Conservation (phyloP, 768 basidiomycete genomes). For the Podaxis sp. region DNA sequence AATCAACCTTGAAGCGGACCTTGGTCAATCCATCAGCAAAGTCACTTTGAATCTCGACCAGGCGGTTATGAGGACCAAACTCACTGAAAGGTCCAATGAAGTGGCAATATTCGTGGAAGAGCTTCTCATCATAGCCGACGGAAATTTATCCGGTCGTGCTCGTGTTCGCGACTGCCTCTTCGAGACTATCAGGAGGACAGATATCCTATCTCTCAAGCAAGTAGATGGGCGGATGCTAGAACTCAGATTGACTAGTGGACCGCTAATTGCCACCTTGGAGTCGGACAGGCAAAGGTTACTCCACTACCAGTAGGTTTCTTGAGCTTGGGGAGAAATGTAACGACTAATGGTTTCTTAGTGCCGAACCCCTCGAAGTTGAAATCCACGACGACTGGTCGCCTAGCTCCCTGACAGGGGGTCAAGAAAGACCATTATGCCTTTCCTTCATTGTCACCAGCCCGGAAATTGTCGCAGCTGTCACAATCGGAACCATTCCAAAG, state of each 20-base stretch:
- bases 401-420: slow-evolving; percentile 37
- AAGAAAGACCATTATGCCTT: slow-evolving; percentile 56
- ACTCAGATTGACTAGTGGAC: slow-evolving; percentile 72
- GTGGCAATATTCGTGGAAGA: slow-evolving; percentile 64
- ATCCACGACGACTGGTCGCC: slow-evolving; percentile 83
- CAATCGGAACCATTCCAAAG: slow-evolving; percentile 76
- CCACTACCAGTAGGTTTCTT: slow-evolving; percentile 65
- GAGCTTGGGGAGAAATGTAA: not conserved
- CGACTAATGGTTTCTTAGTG: slow-evolving; percentile 38
- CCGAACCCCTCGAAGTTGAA: slow-evolving; percentile 73
- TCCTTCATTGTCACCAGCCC: slow-evolving; percentile 76
- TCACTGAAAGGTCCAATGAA: slow-evolving; percentile 62
- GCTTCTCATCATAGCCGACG: slow-evolving; percentile 66
- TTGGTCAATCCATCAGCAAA: slow-evolving; percentile 82
- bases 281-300: slow-evolving; percentile 76
- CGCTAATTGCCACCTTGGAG: slow-evolving; percentile 63
- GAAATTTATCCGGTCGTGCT: slow-evolving; percentile 71
- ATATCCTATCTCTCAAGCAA: slow-evolving; percentile 28
- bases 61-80: slow-evolving; percentile 61
- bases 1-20: slow-evolving; percentile 74
- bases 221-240: slow-evolving; percentile 61
- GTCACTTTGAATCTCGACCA: slow-evolving; percentile 65
- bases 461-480: slow-evolving; percentile 64
- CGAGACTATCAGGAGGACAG: slow-evolving; percentile 63
- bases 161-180: slow-evolving; percentile 72